Evolutionary conservation across 2,329 filamentous ascomycete species (phyloP), one percentile per base, ranked within the genome.

Genomic region (Berkeleyomyces basicola): DNA sequence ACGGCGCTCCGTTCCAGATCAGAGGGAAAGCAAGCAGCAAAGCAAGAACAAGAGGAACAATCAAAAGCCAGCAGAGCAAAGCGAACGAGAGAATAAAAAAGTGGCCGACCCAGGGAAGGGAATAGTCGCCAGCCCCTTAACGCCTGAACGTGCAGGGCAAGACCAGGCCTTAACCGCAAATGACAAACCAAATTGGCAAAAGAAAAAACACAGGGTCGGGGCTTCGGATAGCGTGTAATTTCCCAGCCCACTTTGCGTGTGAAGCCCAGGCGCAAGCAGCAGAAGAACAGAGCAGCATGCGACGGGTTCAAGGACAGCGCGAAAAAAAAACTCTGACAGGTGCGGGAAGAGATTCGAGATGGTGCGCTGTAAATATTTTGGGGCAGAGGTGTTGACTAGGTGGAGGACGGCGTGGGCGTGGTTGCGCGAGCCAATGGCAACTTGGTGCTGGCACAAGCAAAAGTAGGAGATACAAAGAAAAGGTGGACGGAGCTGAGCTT

Each of bases 131-230:
- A 60, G 58, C 58, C 58, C 58, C 58, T 60, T 60, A 60, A 60
- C 58, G 58, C 58, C 58, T 60, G 47, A 60, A 60, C 58, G 58
- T 49, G 43, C 58, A 60, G 63, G 59, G 59, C 59, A 63, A 59
- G 51, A 55, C 58, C 58, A 65, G 63, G 63, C 61, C 60, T 65
- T 65, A 65, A 57, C 46, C 63, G 61, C 57, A 65, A 65, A 65
- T 62, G 60, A 65, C 63, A 61, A 62, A 60, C 60, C 63, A 65
- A 65, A 62, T 65, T 65, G 55, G 58, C 55, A 61, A 62, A 49
- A 44, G 58, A 60, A 65, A 65, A 62, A 60, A 49, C 57, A 65
- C 63, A 65, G 63, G 63, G 61, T 62, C 57, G 61, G 63, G 63
- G 60, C 63, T 61, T 62, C 40, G 57, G 58, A 59, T 58, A 65